These are phyloP conservation scores for Berkeleyomyces rouxiae DNA, from an alignment of 2,329 filamentous ascomycete genomes.

Conservation along the genomic window DNA sequence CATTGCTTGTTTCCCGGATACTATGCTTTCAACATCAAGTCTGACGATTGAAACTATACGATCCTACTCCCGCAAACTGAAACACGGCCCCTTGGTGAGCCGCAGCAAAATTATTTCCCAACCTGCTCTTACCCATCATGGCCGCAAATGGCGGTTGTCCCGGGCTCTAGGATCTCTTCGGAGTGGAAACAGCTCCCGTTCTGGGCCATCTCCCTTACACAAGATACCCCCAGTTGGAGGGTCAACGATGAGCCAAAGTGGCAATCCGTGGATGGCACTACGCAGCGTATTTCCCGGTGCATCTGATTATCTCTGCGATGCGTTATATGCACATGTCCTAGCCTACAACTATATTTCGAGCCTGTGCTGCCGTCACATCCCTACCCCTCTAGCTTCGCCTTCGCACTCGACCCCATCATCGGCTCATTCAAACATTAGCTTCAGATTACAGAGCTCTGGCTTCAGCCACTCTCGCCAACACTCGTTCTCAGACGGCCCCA, in stretches of 20 bases:
- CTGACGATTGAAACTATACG: constrained; percentile 42
- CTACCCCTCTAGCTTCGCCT: background rate
- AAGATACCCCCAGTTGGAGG: background rate
- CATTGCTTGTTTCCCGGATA: constrained; percentile 40
- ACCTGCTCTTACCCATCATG: background rate
- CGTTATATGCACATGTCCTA: constrained; percentile 41
- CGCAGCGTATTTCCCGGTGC: constrained; percentile 35
- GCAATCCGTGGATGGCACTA: constrained; percentile 27
- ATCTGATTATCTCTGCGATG: constrained; percentile 39
- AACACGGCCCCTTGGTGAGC: constrained; percentile 20
- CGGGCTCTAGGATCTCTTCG: constrained; percentile 7
- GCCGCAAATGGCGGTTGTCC: constrained; percentile 11
- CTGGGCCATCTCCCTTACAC: background rate
- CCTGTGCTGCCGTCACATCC: constrained; percentile 16
- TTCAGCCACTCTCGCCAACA: constrained; percentile 15
- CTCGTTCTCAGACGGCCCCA: constrained; percentile 11
- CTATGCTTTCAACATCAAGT: constrained; percentile 38
- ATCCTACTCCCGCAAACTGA: constrained; percentile 35
- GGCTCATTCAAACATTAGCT: constrained; percentile 13
- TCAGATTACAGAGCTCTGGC: background rate
- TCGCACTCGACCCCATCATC: constrained; percentile 10
- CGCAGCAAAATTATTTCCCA: background rate
- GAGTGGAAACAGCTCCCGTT: background rate
- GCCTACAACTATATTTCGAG: constrained; percentile 40
- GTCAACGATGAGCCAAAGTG: background rate